These are phyloP conservation scores for Aristolochia fimbriata DNA, from an alignment of 164 flowering plant genomes.

Conservation along the genomic window DNA sequence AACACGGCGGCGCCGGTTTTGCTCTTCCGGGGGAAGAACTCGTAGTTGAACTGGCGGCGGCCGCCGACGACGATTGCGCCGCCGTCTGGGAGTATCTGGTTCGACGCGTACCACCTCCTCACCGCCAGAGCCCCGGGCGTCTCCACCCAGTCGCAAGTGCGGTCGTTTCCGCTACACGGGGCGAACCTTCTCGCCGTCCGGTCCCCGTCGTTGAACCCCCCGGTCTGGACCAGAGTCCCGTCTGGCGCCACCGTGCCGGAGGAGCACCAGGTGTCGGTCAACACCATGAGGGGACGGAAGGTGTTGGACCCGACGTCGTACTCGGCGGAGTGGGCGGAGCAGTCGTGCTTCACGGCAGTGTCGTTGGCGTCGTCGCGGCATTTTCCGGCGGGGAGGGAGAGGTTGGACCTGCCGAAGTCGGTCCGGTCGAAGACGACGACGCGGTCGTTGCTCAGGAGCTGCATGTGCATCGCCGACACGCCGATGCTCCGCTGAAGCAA, in stretches of 20 bases:
- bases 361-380: constrained; percentile 45
- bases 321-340: constrained; percentile 80
- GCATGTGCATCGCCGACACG: constrained; percentile 90
- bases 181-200: constrained; percentile 26
- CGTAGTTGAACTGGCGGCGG: constrained; percentile 55
- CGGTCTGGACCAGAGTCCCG: constrained; percentile 65
- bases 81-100: constrained; percentile 65
- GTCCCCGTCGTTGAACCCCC: constrained; percentile 59
- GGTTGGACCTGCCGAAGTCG: constrained; percentile 63
- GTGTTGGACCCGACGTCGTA: constrained; percentile 42
- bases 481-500: constrained; percentile 53
- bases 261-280: constrained; percentile 73
- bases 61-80: constrained; percentile 64
- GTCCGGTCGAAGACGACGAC: constrained; percentile 81
- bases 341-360: constrained; percentile 26
- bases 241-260: constrained; percentile 45
- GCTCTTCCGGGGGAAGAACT: constrained; percentile 59
- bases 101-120: constrained; percentile 69
- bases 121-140: constrained; percentile 18
- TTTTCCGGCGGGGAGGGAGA: constrained; percentile 43
- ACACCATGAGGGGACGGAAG: constrained; percentile 43
- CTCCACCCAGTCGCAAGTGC: constrained; percentile 71
- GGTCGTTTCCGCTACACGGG: too few species aligned
- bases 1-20: background rate
- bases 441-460: constrained; percentile 65